Evolutionary conservation across 306 rosid genomes (phyloP), one percentile per base, ranked within the genome.

Genomic region (Cicer cuneatum): DNA sequence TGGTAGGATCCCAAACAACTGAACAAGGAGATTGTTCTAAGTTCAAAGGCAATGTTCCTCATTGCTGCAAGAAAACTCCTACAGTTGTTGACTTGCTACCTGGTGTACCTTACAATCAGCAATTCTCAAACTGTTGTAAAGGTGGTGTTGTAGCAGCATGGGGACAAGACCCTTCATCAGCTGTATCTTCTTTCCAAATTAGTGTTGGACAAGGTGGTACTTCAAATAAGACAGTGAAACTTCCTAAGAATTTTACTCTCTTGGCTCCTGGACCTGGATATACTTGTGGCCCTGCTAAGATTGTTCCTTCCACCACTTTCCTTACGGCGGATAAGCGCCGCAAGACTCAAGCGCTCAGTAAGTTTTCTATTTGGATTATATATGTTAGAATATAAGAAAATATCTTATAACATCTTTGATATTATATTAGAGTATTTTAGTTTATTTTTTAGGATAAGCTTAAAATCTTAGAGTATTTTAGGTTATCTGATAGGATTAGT

Each of bases 21-120:
- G 96, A 94, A 48, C 98, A 94, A 90, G 98, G 98, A 39, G 97
- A 94, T 73, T 94, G 98, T 46, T 94, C 97, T 21, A 90, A 88
- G 85, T 91, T 91, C 89, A 90, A 90, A 82, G 97, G 96, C 29
- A 86, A 83, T 77, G 77, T 87, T 2, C 98, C 96, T 76, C 98
- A 94, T 39, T 91, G 97, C 74, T 94, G 98, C 89, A 89, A 88
- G 91, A 94, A 72, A 80, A 87, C 63, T 57, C 98, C 98, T 2
- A 90, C 89, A 16, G 84, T 94, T 52, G 98, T 94, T 59, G 98
- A 94, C 85, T 78, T 94, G 73, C 87, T 91, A 39, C 98, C 98
- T 18, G 95, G 94, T 19, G 97, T 90, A 8, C 97, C 98, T 78
- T 91, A 91, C 89, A 94, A 94, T 56, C 97, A 90, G 79, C 98